Conservation (phyloP, 495 filamentous ascomycete genomes). For the Penicillium lividum region DNA sequence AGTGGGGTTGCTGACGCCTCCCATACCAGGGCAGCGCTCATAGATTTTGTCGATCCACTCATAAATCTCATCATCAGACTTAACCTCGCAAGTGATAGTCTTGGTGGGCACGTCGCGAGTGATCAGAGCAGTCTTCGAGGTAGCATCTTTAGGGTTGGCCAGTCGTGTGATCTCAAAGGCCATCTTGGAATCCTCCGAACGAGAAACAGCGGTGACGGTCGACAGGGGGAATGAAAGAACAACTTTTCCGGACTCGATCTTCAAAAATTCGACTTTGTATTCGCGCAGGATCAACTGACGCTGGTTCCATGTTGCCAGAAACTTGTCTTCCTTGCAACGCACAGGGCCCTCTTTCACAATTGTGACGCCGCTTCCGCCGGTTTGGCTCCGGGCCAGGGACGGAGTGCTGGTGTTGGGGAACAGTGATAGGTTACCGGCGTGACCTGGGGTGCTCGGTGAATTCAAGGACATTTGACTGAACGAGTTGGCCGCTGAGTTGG, state of each 20-base stretch:
- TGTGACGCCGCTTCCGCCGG: constrained; percentile 60
- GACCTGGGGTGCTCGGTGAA: constrained; percentile 61
- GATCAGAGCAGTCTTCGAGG: constrained; percentile 59
- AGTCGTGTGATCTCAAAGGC: constrained; percentile 87
- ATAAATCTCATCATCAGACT: constrained; percentile 92
- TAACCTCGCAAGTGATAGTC: constrained; percentile 83
- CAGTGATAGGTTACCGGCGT: constrained; percentile 48
- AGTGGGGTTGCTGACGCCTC: constrained; percentile 95
- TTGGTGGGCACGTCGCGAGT: constrained; percentile 74
- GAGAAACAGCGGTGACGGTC: constrained; percentile 79
- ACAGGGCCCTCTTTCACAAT: constrained; percentile 90
- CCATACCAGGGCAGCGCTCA: constrained; percentile 93
- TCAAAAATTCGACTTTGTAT: constrained; percentile 86
- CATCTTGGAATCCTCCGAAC: constrained; percentile 82
- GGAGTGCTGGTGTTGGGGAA: constrained; percentile 65
- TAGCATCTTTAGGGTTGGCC: constrained; percentile 61
- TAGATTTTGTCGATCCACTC: constrained; percentile 99
- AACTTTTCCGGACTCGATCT: constrained; percentile 81
- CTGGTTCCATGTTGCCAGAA: constrained; percentile 87
- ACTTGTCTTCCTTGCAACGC: constrained; percentile 80
- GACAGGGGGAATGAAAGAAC: constrained; percentile 76
- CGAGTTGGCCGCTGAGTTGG: constrained; percentile 69
- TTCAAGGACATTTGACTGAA: constrained; percentile 72
- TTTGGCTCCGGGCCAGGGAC: constrained; percentile 62
- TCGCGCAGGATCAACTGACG: constrained; percentile 87